Evolutionary conservation across 2,329 filamentous ascomycete genomes (phyloP).

Genomic region (Aspergillus novofumigatus): DNA sequence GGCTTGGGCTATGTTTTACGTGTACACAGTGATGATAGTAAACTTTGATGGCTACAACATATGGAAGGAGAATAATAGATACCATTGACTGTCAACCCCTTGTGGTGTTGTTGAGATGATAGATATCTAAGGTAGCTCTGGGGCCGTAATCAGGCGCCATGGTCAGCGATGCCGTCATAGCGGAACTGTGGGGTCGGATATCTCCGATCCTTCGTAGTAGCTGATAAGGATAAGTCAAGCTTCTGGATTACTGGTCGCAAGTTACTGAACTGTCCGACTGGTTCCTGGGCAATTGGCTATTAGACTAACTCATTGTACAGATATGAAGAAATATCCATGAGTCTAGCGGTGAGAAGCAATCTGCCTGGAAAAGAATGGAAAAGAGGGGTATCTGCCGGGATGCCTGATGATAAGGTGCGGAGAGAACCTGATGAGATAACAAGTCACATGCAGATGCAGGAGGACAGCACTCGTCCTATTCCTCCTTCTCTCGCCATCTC

Average conservation of each 20-base stretch:
- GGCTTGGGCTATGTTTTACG: conserved; percentile 15
- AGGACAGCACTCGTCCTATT: conserved; percentile 2
- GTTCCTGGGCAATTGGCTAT: background rate
- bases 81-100: conserved; percentile 17
- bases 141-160: no score
- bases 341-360: background rate
- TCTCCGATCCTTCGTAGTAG: background rate
- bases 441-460: conserved; percentile 23
- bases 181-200: background rate
- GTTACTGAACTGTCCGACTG: background rate
- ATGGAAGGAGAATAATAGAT: conserved; percentile 27
- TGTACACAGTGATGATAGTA: conserved; percentile 28
- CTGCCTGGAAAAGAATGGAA: background rate
- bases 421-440: conserved; percentile 10
- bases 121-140: background rate
- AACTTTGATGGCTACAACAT: conserved; percentile 15
- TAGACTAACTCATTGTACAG: background rate
- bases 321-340: background rate
- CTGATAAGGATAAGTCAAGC: background rate
- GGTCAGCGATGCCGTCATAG: background rate
- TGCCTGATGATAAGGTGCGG: conserved; percentile 28
- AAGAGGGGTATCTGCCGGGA: conserved; percentile 3
- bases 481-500: background rate
- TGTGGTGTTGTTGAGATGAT: background rate
- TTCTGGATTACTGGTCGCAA: background rate